Conservation (phyloP, 2,329 filamentous ascomycete genomes). For the Aureobasidium sp. region DNA sequence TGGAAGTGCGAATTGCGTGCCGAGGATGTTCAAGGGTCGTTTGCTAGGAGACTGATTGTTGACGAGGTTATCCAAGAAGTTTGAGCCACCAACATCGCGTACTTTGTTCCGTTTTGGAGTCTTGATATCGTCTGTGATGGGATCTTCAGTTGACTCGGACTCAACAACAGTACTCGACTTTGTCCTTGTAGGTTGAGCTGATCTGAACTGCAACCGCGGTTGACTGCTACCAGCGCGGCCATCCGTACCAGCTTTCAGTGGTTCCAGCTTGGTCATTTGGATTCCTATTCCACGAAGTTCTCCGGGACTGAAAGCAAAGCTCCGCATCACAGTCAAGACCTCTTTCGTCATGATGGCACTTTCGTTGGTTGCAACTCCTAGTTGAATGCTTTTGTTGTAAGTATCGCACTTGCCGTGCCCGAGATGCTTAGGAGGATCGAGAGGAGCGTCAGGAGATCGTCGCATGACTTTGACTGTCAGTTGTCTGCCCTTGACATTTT, state of each 20-base stretch:
- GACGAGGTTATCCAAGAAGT: slow-evolving; percentile 31
- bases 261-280: slow-evolving; percentile 88
- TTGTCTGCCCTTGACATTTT: slow-evolving; percentile 79
- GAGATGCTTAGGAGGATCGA: slow-evolving; percentile 87
- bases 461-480: slow-evolving; percentile 94
- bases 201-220: slow-evolving; percentile 66
- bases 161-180: not conserved
- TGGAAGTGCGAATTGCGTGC: slow-evolving; percentile 89
- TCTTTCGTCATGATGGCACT: slow-evolving; percentile 68
- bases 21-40: slow-evolving; percentile 67
- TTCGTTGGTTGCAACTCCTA: slow-evolving; percentile 79
- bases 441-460: slow-evolving; percentile 73
- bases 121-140: slow-evolving; percentile 41
- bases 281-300: slow-evolving; percentile 89
- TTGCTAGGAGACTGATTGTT: slow-evolving; percentile 46
- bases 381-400: slow-evolving; percentile 77
- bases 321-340: slow-evolving; percentile 73
- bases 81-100: slow-evolving; percentile 22
- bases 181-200: slow-evolving; percentile 36
- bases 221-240: slow-evolving; percentile 64
- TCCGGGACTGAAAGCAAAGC: slow-evolving; percentile 77
- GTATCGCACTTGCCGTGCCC: slow-evolving; percentile 93
- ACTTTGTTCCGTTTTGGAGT: slow-evolving; percentile 31
- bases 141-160: slow-evolving; percentile 28
- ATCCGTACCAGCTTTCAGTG: slow-evolving; percentile 55